These are phyloP conservation scores for Vitis hybrid DNA, from an alignment of 177 flowering plant genomes.

Conservation along the genomic window DNA sequence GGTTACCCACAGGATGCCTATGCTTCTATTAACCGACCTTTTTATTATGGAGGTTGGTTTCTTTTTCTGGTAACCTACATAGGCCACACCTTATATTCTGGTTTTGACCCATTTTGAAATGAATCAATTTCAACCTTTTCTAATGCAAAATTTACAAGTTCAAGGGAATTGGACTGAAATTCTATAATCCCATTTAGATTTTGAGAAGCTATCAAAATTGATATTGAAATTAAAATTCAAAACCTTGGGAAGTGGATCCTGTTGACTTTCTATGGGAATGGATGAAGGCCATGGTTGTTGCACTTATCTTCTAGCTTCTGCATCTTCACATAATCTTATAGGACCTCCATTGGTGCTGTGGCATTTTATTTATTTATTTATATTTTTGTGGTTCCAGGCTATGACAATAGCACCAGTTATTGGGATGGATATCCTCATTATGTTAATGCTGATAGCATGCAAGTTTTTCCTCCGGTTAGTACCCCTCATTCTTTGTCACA, in stretches of 20 bases:
- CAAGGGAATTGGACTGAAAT: no score
- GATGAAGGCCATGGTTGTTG: no score
- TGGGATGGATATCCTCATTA: conserved; percentile 37
- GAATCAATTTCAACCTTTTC: no score
- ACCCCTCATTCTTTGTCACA: not conserved
- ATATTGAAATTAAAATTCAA: no score
- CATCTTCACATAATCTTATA: not conserved
- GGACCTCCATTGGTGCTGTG: not conserved
- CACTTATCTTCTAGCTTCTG: not conserved
- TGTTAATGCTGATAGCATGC: conserved; percentile 30
- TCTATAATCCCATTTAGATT: no score
- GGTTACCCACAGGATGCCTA: conserved; percentile 13
- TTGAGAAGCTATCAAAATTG: no score
- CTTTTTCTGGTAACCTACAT: not conserved
- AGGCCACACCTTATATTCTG: not conserved
- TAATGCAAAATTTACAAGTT: no score
- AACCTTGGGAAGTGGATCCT: no score
- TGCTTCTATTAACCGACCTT: conserved; percentile 18
- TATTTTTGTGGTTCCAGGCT: conserved; percentile 22
- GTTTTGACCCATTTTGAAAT: not conserved
- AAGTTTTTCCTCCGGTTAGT: conserved; percentile 30
- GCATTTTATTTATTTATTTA: not conserved
- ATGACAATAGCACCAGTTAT: conserved; percentile 14
- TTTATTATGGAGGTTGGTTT: conserved; percentile 23
- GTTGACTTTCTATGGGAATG: no score